Base-by-base conservation (phyloP, 2,329 filamentous ascomycete genomes). In the Sclerotinia nivalis region DNA sequence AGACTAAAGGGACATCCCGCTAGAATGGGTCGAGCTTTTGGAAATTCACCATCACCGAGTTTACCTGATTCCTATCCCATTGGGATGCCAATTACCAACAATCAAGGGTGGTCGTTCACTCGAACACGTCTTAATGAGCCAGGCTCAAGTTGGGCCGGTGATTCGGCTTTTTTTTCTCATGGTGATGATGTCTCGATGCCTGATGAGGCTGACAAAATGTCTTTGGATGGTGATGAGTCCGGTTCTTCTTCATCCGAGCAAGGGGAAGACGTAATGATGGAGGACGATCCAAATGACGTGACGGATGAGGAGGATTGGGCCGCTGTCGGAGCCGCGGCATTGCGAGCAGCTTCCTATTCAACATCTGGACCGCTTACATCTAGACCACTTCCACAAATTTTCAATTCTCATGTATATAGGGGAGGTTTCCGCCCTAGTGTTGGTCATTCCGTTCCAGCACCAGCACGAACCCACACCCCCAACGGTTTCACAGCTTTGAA, bases 271-370 rank as follows among this genome's bases (percentile, higher is more conserved):
- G 86, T 89, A 74, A 84, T 80, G 81, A 87, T 89, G 83, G 89
- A 89, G 75, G 91, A 93, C 75, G 91, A 96, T 77, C 88, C 92
- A 71, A 90, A 91, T 74, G 93, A 97, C 78, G 87, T 92, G 71
- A 98, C 96, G 34, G 96, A 98, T 78, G 93, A 97, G 78, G 95
- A 98, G 81, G 94, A 98, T 81, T 97, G 95, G 94, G 93, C 92
- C 60, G 89, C 91, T 66, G 91, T 97, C 72, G 95, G 93, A 68
- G 93, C 94, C 43, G 93, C 91, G 68, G 92, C 93, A 74, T 86
- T 97, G 75, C 89, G 94, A 73, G 87, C 87, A 71, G 85, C 86
- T 62, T 90, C 88, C 9, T 89, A 89, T 76, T 84, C 86, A 68
- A 85, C 81, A 76, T 86, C 83, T 75, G 83, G 87, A 81, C 82